Percentiles rank a stretch among this genome's conserved stretches.
phyloP scores from a whole-genome alignment of 2,329 filamentous ascomycete genomes.

The Immersiporthe knoxdaviesiana region DNA sequence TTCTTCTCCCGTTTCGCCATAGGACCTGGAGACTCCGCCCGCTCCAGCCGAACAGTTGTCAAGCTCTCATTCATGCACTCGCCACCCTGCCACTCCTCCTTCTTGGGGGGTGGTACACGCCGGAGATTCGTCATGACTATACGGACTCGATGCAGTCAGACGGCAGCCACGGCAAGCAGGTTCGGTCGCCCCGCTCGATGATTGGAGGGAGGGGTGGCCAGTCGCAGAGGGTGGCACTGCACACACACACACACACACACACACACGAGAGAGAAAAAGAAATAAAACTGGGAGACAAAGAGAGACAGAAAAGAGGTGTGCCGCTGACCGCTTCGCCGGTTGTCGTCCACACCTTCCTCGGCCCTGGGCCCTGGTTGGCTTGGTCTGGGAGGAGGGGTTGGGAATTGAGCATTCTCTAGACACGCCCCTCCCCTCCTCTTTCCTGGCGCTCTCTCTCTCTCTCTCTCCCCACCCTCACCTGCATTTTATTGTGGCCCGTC shows the following conservation, averaged over 20 bases:
- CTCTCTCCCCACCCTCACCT: constrained; percentile 1
- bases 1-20: background rate
- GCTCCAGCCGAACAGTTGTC: background rate
- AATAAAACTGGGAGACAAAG: no score
- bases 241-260: constrained; percentile 11
- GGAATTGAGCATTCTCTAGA: background rate
- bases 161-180: constrained; percentile 25
- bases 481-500: constrained; percentile 27
- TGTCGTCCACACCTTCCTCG: constrained; percentile 14
- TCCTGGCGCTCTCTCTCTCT: background rate
- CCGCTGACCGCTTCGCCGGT: constrained; percentile 28
- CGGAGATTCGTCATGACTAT: constrained; percentile 11
- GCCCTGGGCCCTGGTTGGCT: background rate
- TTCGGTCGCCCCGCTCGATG: constrained; percentile 24
- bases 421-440: background rate
- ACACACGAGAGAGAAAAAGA: background rate
- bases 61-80: background rate
- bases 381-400: background rate
- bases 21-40: background rate
- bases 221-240: constrained; percentile 27
- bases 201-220: constrained; percentile 23
- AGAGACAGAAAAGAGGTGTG: constrained; percentile 13
- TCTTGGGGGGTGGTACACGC: background rate
- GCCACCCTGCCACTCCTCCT: background rate
- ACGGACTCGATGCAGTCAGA: constrained; percentile 25